phyloP scores from a whole-genome alignment of 2,329 filamentous ascomycete species.

The Ascosphaera aggregata region DNA sequence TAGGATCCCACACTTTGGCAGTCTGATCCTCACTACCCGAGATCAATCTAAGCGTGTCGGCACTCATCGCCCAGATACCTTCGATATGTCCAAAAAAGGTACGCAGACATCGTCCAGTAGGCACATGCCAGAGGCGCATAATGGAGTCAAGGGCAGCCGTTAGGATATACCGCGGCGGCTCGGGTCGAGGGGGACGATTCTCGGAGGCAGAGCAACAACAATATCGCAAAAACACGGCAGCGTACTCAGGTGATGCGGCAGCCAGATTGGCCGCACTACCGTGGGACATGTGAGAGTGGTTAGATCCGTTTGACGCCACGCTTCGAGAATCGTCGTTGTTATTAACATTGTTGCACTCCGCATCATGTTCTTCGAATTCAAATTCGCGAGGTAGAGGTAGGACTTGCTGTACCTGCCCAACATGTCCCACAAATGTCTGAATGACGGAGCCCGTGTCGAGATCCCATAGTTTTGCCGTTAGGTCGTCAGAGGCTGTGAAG shows the following conservation, averaged over 20 bases:
- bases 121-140: constrained; percentile 78
- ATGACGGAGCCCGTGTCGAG: constrained; percentile 65
- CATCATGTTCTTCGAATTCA: constrained; percentile 53
- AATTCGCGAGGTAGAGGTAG: constrained; percentile 67
- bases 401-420: constrained; percentile 87
- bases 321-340: constrained; percentile 7
- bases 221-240: constrained; percentile 33
- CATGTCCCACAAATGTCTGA: constrained; percentile 59
- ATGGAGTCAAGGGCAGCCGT: constrained; percentile 82
- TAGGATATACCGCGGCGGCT: constrained; percentile 75
- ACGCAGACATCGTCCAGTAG: constrained; percentile 56
- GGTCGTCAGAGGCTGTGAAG: constrained; percentile 84
- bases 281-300: constrained; percentile 5
- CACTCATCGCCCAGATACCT: constrained; percentile 81
- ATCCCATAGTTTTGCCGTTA: constrained; percentile 81
- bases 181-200: constrained; percentile 26
- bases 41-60: constrained; percentile 69
- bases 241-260: constrained; percentile 5
- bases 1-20: constrained; percentile 89
- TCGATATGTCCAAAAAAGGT: constrained; percentile 96
- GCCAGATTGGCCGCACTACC: constrained; percentile 9
- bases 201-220: constrained; percentile 25
- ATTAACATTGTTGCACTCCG: constrained; percentile 21
- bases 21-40: constrained; percentile 81
- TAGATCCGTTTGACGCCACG: constrained; percentile 5